These are phyloP conservation scores for Ceratocystis papillata DNA, from an alignment of 2,329 filamentous ascomycete species.

Conservation along the genomic window DNA sequence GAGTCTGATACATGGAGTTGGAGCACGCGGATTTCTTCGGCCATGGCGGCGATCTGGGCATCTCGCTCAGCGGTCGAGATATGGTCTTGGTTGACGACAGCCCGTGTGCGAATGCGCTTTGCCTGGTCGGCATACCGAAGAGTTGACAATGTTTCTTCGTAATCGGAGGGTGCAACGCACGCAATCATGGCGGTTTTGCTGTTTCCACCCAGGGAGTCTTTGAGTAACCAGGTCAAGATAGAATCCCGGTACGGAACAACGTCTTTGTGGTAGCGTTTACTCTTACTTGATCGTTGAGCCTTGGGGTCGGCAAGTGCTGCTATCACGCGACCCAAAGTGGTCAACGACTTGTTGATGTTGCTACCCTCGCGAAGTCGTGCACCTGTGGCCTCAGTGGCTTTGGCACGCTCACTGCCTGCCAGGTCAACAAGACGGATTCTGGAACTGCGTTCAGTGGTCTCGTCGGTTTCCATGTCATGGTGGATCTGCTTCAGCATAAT, in stretches of 20 bases:
- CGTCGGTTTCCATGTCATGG: constrained; percentile 92
- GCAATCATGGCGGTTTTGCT: constrained; percentile 99
- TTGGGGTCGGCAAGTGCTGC: constrained; percentile 68
- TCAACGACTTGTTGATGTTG: constrained; percentile 98
- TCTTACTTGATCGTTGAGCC: constrained; percentile 31
- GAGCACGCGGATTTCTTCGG: constrained; percentile 78
- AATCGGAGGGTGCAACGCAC: constrained; percentile 88
- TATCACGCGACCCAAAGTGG: constrained; percentile 89
- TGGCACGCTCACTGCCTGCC: constrained; percentile 87
- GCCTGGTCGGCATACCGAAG: constrained; percentile 95
- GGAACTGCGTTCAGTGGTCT: constrained; percentile 88
- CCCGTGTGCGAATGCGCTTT: constrained; percentile 89
- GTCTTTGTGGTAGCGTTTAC: constrained; percentile 44
- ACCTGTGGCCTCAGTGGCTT: constrained; percentile 89
- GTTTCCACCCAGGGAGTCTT: constrained; percentile 92
- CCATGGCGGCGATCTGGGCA: constrained; percentile 87
- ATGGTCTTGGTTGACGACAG: constrained; percentile 90
- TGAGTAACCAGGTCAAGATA: constrained; percentile 71
- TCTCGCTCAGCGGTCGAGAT: constrained; percentile 87
- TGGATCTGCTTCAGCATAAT: constrained; percentile 98
- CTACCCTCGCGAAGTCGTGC: constrained; percentile 83
- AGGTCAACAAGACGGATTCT: constrained; percentile 91
- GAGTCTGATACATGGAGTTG: constrained; percentile 64
- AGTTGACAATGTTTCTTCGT: constrained; percentile 93
- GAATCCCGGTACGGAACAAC: constrained; percentile 90